Base-by-base conservation (phyloP, 2,329 filamentous ascomycete genomes). In the Aspergillus fumigatiaffinis region DNA sequence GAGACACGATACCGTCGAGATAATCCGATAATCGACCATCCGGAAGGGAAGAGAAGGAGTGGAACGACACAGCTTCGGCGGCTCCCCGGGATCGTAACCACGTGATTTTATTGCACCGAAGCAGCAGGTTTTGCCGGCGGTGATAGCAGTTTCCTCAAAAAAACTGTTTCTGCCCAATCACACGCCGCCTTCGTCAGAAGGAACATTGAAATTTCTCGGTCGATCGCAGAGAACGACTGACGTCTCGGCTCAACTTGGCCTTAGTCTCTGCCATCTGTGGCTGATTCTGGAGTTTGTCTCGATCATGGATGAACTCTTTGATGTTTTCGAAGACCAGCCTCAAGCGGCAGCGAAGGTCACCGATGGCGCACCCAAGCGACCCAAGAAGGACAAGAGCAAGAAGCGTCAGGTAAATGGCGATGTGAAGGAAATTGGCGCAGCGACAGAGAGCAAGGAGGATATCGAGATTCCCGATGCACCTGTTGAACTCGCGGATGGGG, bases 361-460 rank as follows among this genome's bases (percentile, higher is more conserved):
- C 35, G 73, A 72, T 63, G 60, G 65, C 65, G 59, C 63, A 50
- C 56, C 66, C 50, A 75, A 73, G 60, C 75, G 71, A 60, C 61
- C 71, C 51, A 80, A 76, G 66, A 84, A 81, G 66, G 84, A 87
- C 63, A 85, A 83, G 74, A 89, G 80, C 77, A 94, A 92, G 78
- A 96, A 97, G 82, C 85, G 92, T 75, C 90, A 91, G 74, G 87
- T 88, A 42, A 92, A 92, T 72, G 91, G 91, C 60, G 84, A 85
- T 58, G 85, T 91, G 63, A 93, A 92, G 69, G 77, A 77, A 49
- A 65, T 68, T 57, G 71, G 62, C 48, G 57, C 60, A 51, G 59
- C 64, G 46, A 52, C 60, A 38, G 74, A 76, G 72, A 77, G 25
- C 26, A 67, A 61, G 54, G 68, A 68, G 52, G 65, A 68, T 53